phyloP scores from a whole-genome alignment of 306 rosid species.

The Adenanthera pavonina region DNA sequence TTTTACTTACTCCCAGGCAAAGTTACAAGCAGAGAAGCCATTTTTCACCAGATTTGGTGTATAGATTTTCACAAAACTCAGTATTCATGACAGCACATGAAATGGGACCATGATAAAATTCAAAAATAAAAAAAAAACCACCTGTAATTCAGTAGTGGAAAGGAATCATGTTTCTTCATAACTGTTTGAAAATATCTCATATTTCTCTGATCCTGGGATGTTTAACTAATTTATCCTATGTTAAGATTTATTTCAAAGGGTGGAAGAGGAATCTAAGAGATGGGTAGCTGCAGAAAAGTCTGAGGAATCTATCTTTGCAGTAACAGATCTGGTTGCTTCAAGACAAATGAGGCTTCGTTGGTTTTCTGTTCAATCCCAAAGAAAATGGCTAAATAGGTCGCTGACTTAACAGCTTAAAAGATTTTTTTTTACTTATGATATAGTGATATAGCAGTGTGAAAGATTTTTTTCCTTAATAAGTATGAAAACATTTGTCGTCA shows the following conservation, averaged over 20 bases:
- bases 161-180: background rate
- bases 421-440: too few relatives aligned
- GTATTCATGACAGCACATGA: slow-evolving; percentile 42
- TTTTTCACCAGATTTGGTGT: slow-evolving; percentile 41
- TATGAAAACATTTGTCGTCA: too few relatives aligned
- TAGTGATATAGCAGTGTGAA: too few relatives aligned
- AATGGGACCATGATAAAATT: slow-evolving; percentile 1
- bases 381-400: background rate
- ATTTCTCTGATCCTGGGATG: background rate
- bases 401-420: too few relatives aligned
- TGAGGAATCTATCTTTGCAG: slow-evolving; percentile 39
- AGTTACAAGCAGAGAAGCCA: slow-evolving; percentile 33
- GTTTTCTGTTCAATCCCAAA: background rate
- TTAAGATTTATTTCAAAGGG: slow-evolving; percentile 31
- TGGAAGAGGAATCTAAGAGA: slow-evolving; percentile 33
- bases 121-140: background rate
- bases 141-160: background rate
- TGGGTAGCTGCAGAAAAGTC: slow-evolving; percentile 26
- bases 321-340: slow-evolving; percentile 46
- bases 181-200: background rate
- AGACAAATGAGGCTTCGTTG: slow-evolving; percentile 25
- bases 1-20: slow-evolving; percentile 27
- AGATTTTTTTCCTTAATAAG: too few relatives aligned
- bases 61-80: slow-evolving; percentile 29
- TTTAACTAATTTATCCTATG: background rate